Base-by-base conservation (phyloP, 106 monocot species). In the Acanthochlamys bracteata region DNA sequence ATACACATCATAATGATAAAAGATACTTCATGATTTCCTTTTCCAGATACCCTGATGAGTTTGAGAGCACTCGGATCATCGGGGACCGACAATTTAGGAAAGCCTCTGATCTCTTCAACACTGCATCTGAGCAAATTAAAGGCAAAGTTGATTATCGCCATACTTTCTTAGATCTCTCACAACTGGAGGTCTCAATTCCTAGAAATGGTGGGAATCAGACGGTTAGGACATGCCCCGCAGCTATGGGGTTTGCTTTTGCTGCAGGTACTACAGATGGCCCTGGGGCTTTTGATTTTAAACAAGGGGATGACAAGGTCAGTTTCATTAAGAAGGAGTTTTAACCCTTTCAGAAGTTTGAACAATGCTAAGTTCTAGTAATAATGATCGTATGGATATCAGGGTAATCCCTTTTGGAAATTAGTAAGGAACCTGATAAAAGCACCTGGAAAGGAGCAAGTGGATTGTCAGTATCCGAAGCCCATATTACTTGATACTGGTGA, bases 211-310 rank as follows among this genome's bases (percentile, higher is more conserved):
- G 67, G 15, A 39, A 19, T 41, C 39, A 67, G 39, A 20, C 41
- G 40, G 67, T 67, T 12, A 41, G 55, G 56, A 76, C 76, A 11
- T 76, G 76, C 19, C 76, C 76, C 1, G 76, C 76, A 13, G 76
- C 76, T 0, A 43, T 76, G 41, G 76, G 76, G 3, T 57, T 64
- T 22, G 69, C 64, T 0, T 76, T 76, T 57, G 76, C 76, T 19
- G 76, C 76, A 0, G 76, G 76, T 11, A 76, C 76, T 0, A 76
- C 76, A 0, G 76, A 76, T 39, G 76, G 76, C 4, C 76, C 69
- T 16, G 76, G 76, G 0, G 76, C 57, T 15, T 76, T 70, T 20
- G 76, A 64, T 25, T 76, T 76, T 25, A 42, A 69, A 40, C 76
- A 76, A 65, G 76, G 76, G 15, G 76, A 76, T 41, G 64, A 55